These are phyloP conservation scores for Acacia pycnantha DNA, from an alignment of 331 rosid genomes.

Conservation along the genomic window DNA sequence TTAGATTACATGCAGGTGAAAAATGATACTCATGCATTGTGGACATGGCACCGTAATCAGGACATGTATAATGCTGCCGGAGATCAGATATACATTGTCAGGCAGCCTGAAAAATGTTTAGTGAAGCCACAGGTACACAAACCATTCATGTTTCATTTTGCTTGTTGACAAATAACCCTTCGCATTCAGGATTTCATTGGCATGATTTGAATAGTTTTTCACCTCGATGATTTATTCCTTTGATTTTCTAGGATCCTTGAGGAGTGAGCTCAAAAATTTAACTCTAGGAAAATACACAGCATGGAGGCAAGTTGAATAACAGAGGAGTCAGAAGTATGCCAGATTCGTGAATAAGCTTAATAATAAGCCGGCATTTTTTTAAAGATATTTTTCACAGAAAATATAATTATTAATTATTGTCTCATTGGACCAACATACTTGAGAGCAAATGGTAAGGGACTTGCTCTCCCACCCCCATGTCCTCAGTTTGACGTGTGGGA, in stretches of 20 bases:
- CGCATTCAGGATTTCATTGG: neutral
- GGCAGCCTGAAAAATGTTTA: conserved; percentile 74
- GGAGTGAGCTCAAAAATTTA: neutral
- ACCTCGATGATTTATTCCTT: neutral
- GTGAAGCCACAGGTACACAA: conserved; percentile 30
- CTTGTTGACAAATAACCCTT: neutral
- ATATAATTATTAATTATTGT: neutral
- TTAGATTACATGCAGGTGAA: conserved; percentile 52
- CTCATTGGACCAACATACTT: neutral
- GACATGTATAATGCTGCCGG: conserved; percentile 59
- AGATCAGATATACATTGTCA: conserved; percentile 74
- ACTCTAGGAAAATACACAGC: conserved; percentile 4
- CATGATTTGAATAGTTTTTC: neutral
- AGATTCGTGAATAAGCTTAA: neutral
- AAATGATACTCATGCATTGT: conserved; percentile 88
- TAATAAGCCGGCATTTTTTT: neutral
- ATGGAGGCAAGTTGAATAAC: neutral
- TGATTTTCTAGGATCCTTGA: conserved; percentile 18
- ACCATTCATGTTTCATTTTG: conserved; percentile 5
- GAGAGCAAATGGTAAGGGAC: too few species aligned
- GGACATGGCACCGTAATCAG: conserved; percentile 91
- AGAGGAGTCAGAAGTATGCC: neutral
- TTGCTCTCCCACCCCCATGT: too few species aligned
- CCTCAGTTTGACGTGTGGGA: too few species aligned
- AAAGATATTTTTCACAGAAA: neutral